These are phyloP conservation scores for Suillus placidus DNA, from an alignment of 768 basidiomycete genomes.

Conservation along the genomic window DNA sequence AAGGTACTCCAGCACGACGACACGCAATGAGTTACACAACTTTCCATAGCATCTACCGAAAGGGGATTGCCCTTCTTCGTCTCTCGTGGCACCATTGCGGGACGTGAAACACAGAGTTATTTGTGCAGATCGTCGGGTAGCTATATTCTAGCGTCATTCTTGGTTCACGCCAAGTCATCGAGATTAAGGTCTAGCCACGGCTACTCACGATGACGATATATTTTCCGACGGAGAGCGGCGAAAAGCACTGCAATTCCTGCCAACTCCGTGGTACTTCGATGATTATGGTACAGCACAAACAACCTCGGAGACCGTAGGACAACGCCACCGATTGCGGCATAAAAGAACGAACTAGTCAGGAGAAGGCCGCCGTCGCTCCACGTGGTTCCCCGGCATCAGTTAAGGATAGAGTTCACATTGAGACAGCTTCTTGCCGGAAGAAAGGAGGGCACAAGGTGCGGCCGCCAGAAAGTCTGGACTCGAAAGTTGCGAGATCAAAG, in stretches of 20 bases:
- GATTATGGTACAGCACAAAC: neutral
- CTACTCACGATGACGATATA: neutral
- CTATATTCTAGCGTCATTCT: neutral
- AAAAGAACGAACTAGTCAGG: neutral
- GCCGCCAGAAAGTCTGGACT: neutral
- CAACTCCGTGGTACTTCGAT: neutral
- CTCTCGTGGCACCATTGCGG: neutral
- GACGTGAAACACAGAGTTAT: neutral
- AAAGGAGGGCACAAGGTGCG: neutral
- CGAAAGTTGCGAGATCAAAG: neutral
- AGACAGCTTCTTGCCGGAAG: neutral
- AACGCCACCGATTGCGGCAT: conserved; percentile 4
- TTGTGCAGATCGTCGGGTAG: neutral
- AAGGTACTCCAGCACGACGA: neutral
- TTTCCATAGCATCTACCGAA: neutral
- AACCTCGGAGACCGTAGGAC: conserved; percentile 3
- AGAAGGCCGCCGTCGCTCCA: neutral
- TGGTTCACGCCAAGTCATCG: neutral
- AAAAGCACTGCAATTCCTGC: neutral
- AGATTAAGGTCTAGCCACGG: neutral
- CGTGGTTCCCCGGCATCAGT: neutral
- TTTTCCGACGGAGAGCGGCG: neutral
- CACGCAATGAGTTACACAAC: neutral
- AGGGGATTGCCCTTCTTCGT: neutral
- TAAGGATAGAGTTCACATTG: neutral